Evolutionary conservation across 208 protist species (phyloP).

Genomic region (Leishmania mexicana): DNA sequence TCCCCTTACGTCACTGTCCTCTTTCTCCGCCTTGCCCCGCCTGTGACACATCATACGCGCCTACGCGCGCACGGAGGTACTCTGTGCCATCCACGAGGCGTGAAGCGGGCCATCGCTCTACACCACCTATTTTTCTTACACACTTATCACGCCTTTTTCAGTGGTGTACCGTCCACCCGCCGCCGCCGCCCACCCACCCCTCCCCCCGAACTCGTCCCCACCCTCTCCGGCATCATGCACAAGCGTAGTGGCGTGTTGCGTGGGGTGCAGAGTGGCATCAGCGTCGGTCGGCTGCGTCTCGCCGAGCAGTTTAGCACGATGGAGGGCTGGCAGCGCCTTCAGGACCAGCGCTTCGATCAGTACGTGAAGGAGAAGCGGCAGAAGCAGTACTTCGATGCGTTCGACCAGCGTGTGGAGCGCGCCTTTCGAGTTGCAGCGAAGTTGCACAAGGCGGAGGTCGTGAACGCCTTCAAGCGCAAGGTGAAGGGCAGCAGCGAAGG

Average conservation of each 20-base stretch:
- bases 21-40: not conserved
- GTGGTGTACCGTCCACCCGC: not conserved
- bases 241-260: slow-evolving; percentile 9
- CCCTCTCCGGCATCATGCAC: slow-evolving; percentile 4
- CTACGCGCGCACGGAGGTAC: not conserved
- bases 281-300: slow-evolving; percentile 60
- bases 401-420: slow-evolving; percentile 88
- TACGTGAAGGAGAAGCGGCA: slow-evolving; percentile 73
- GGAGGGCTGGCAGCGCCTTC: slow-evolving; percentile 74
- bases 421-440: slow-evolving; percentile 62
- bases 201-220: not conserved
- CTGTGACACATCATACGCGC: not conserved
- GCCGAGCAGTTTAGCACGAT: slow-evolving; percentile 83
- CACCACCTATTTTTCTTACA: not conserved
- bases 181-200: not conserved
- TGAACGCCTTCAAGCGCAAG: slow-evolving; percentile 83
- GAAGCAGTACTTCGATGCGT: slow-evolving; percentile 73
- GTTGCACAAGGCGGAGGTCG: slow-evolving; percentile 75
- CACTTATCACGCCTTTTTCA: not conserved
- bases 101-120: not conserved
- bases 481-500: slow-evolving; percentile 38
- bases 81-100: not conserved
- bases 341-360: slow-evolving; percentile 70
- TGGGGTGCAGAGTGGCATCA: slow-evolving; percentile 61
- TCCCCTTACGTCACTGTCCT: not conserved